Base-by-base conservation (phyloP, 768 basidiomycete genomes). In the Leccinum arenicola region DNA sequence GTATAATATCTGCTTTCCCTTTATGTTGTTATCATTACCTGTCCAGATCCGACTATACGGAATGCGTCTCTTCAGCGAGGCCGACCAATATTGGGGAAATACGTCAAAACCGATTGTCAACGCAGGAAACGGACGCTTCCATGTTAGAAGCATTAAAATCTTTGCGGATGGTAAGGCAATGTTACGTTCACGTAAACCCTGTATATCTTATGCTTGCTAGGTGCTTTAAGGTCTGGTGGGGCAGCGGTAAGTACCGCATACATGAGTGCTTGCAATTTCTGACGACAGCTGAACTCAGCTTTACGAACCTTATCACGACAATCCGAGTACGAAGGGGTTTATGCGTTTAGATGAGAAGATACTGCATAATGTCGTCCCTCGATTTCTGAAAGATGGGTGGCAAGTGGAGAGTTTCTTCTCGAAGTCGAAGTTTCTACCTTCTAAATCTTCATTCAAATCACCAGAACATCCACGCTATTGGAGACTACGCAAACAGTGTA, bases 161-260 rank as follows among this genome's bases (percentile, higher is more conserved):
- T 91, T 92, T 70, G 85, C 86, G 11, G 86, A 84, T 64, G 81
- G 74, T 73, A 54, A 56, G 29, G 6, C 6, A 10, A 4, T 52
- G 23, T 40, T 49, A n/a, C 21, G 10, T 31, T 10, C 19, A 31
- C 21, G 23, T 56, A 3, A 25, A 35, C 48, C 10, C 7, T 17
- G 40, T 8, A 53, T 40, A 14, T 57, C n/a, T 56, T 40, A 36
- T 51, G 40, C n/a, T 57, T 23, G 23, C 23, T 57, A 90, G 89
- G 93, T 58, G 95, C 94, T 31, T 76, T 97, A 38, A 84, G 95
- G 33, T 88, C 88, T n/a, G 88, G 92, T 58, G 95, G 94, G 49
- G 93, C 95, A 49, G 94, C 95, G 47, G 88, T 89, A 74, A 71
- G 78, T 67, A 25, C 15, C 7, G 49, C 19, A 31, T 17, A n/a